phyloP scores from a whole-genome alignment of 768 basidiomycete genomes.

The Tricholoma furcatifolium region DNA sequence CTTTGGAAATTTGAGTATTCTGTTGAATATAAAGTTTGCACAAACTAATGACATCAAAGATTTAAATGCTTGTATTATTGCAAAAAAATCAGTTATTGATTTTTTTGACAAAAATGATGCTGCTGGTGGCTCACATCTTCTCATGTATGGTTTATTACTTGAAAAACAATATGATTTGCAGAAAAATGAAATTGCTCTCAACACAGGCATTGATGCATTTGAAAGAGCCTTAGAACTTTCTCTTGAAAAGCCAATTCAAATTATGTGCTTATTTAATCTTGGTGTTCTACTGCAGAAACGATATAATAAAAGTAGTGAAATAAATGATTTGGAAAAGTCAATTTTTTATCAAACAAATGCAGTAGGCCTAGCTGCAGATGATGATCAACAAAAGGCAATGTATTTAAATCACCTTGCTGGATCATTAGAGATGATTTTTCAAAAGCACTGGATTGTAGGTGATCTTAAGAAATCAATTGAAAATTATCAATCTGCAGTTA shows the following conservation, averaged over 20 bases:
- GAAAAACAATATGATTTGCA: not conserved
- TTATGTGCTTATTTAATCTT: not conserved
- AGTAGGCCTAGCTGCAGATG: not conserved
- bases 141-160: not conserved
- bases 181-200: not conserved
- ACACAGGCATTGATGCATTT: not conserved
- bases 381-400: not conserved
- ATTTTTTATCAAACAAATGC: not conserved
- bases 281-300: not conserved
- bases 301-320: not conserved
- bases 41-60: not conserved
- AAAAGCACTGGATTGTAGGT: not conserved
- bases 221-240: not conserved
- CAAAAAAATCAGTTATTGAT: not conserved
- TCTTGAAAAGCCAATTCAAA: not conserved
- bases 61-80: not conserved
- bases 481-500: not conserved
- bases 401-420: not conserved
- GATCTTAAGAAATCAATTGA: not conserved
- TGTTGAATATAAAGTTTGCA: not conserved
- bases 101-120: not conserved
- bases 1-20: not conserved
- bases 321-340: not conserved
- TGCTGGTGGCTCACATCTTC: not conserved
- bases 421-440: not conserved